Evolutionary conservation across 2,329 filamentous ascomycete species (phyloP).

Genomic region (Aspergillus fijiensis): DNA sequence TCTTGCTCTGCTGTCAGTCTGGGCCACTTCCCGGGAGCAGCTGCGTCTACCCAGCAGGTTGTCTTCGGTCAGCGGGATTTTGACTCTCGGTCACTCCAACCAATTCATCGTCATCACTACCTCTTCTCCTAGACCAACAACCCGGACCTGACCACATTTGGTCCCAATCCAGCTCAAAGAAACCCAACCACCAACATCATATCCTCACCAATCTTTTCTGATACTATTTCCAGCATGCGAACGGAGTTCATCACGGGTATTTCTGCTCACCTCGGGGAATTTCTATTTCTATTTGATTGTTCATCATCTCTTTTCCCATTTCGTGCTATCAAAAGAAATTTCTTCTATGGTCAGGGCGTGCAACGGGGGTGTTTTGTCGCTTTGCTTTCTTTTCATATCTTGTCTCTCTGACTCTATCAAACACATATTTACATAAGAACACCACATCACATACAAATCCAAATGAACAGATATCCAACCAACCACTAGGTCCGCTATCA

Average conservation of each 20-base stretch:
- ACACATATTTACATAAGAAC: not conserved
- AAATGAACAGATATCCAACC: too few species aligned
- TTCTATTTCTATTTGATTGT: too few species aligned
- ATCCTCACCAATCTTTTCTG: not conserved
- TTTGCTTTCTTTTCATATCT: not conserved
- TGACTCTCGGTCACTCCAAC: too few species aligned
- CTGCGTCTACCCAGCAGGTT: too few species aligned
- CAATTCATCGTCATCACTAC: too few species aligned
- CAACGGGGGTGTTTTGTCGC: not conserved
- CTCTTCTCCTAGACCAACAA: too few species aligned
- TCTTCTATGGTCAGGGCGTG: not conserved
- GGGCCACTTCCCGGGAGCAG: too few species aligned
- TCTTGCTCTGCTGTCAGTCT: not conserved
- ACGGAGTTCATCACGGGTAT: not conserved
- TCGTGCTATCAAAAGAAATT: not conserved
- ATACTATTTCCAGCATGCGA: not conserved
- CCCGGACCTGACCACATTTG: too few species aligned
- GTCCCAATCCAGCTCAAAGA: too few species aligned
- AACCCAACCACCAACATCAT: not conserved
- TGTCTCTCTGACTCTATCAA: not conserved
- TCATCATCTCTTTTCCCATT: not conserved
- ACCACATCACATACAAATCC: not conserved
- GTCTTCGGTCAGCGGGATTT: too few species aligned
- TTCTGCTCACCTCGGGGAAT: not conserved
- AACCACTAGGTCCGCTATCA: too few species aligned